Evolutionary conservation across 805 yeast genomes (phyloP), one percentile per base, ranked within the genome.

Genomic region (Candida cerambycidarum): DNA sequence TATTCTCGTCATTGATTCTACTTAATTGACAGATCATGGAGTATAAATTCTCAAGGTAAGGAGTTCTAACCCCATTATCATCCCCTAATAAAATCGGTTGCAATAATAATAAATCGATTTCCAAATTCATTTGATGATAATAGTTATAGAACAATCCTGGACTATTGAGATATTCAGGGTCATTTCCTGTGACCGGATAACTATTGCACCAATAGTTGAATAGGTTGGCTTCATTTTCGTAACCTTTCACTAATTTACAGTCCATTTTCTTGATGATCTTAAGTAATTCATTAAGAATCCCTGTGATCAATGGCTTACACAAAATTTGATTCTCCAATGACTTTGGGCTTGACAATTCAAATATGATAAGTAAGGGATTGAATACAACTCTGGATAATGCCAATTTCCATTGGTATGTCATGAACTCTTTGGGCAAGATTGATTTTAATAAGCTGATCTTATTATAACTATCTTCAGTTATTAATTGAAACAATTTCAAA

Each of bases 21-120:
- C 69, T 73, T 41, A 70, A 75, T 58, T 85, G 90, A 49, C 86
- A 80, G 70, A 85, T 68, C 41, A 82, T 76, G 2, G 96, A 89
- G 59, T 88, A 90, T 44, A 88, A 66, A 53, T 87, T 87, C 65
- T 90, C 97, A 59, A 90, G 71, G 59, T 90, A 90, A 2, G 97
- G 97, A 0, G 97, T 88, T 59, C 85, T 83, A 42, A 89, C 82
- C 38, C 84, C 82, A 57, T 79, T 78, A 58, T 89, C 96, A 65
- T 89, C 96, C n/a, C 93, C 96, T 44, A 89, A 70, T 42, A 90
- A 68, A 40, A 90, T 90, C 4, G 96, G 95, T 57, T 89, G 95
- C 47, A 90, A 74, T 41, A 90, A 67, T 32, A 89, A 68, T 57
- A 89, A 71, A 65, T 90, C 97, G 32, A 85, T 70, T 47, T 83